Evolutionary conservation across 1,139 yeast species (phyloP).

Genomic region (Zhuliangozyma parablackwelliae): DNA sequence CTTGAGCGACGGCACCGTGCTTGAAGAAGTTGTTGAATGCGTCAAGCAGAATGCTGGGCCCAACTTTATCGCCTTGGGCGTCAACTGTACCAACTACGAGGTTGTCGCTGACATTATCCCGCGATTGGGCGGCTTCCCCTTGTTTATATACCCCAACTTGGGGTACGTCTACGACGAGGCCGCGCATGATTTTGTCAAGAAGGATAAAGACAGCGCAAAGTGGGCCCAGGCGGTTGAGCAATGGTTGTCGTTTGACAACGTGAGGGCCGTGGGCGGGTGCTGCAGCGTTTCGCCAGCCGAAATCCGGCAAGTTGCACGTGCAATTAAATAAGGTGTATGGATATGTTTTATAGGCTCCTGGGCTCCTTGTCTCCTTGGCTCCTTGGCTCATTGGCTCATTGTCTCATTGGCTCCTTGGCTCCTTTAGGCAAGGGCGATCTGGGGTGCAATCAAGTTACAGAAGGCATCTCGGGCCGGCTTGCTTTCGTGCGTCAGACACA

Average conservation of each 20-base stretch:
- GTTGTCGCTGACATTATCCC: conserved; percentile 10
- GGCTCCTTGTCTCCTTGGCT: too few relatives aligned
- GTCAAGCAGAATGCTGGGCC: conserved; percentile 1
- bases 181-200: conserved; percentile 7
- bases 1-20: conserved; percentile 32
- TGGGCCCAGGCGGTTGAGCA: conserved; percentile 26
- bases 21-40: conserved; percentile 18
- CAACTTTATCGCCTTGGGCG: conserved; percentile 31
- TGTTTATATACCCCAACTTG: conserved; percentile 37
- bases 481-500: too few relatives aligned
- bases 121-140: conserved; percentile 12
- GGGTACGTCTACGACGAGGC: conserved; percentile 24
- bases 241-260: conserved; percentile 31
- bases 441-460: too few relatives aligned
- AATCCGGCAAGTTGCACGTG: conserved; percentile 14
- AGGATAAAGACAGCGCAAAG: conserved; percentile 11
- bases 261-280: conserved; percentile 52
- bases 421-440: too few relatives aligned
- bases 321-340: too few relatives aligned
- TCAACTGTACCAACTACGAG: conserved; percentile 35
- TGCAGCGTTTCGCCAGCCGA: conserved; percentile 52
- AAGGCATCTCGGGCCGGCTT: too few relatives aligned
- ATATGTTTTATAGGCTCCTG: too few relatives aligned
- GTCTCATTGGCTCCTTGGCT: too few relatives aligned
- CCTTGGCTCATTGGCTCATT: too few relatives aligned